Evolutionary conservation across 257 asterid genomes (phyloP), one percentile per base, ranked within the genome.

Genomic region (Penstemon eatonii): DNA sequence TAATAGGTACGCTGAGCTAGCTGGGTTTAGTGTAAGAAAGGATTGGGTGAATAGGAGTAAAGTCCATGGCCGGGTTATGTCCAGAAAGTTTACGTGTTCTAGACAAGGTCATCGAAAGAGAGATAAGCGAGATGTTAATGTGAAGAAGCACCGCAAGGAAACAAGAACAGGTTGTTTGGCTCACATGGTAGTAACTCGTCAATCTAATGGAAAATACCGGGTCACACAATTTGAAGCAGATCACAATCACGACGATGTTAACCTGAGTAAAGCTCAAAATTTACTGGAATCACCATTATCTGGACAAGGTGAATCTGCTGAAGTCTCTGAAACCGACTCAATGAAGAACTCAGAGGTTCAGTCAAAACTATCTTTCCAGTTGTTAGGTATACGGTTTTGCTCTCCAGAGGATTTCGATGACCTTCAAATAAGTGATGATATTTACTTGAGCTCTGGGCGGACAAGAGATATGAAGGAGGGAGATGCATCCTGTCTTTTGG

Each of bases 41-140:
- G 91, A 85, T 60, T 85, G 91, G 91, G 86, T 85, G 70, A 85
- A 85, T 65, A 76, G 83, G 80, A 85, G 91, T 76, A 85, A 85
- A 81, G 85, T 85, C 47, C 91, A 85, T 65, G 91, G 88, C 40
- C 81, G 86, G 65, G 88, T 82, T 75, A 79, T 83, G 84, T 85
- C 88, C 50, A 80, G 88, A 73, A 85, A 85, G 73, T 85, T 85
- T 69, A 82, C 91, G 50, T 85, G 91, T 67, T 85, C 83, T 36
- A 78, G 91, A 70, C 83, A 85, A 66, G 91, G 91, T 59, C 84
- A 82, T 55, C 81, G 91, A 4, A 80, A 80, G 74, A 80, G 74
- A 67, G 91, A 82, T 75, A 85, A 82, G 74, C 75, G 91, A 54
- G 91, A 85, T 60, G 72, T 68, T 57, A 82, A 85, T 46, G 91